Conservation (phyloP, 352 stramenopile genomes). For the Peronospora belbahrii region DNA sequence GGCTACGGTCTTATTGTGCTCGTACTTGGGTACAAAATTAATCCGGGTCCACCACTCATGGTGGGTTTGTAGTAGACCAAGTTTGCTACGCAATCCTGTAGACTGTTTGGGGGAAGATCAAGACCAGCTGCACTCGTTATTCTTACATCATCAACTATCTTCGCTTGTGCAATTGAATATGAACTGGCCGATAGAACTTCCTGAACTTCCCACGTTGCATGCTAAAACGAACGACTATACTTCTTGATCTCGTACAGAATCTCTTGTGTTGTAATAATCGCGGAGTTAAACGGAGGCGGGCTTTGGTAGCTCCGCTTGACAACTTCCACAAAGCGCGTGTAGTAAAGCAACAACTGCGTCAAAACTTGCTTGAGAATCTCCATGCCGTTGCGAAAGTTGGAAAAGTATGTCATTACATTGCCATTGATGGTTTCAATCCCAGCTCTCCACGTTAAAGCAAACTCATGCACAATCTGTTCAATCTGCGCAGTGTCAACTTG, state of each 20-base stretch:
- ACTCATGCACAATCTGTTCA: constrained; percentile 93
- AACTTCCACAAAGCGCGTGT: constrained; percentile 97
- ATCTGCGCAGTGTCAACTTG: constrained; percentile 87
- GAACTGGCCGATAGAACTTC: constrained; percentile 15
- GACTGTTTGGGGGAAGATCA: constrained; percentile 5
- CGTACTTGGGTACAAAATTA: constrained; percentile 74
- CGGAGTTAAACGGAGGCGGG: constrained; percentile 82
- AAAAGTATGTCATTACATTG: constrained; percentile 96
- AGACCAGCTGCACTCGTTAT: constrained; percentile 4
- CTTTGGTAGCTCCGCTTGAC: constrained; percentile 89
- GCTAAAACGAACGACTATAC: constrained; percentile 90
- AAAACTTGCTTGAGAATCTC: constrained; percentile 99
- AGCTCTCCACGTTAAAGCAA: constrained; percentile 92
- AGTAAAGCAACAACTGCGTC: constrained; percentile 97
- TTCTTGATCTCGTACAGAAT: constrained; percentile 98
- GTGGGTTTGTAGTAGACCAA: constrained; percentile 12
- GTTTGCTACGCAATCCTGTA: constrained; percentile 5
- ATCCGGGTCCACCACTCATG: constrained; percentile 35
- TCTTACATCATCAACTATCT: constrained; percentile 8
- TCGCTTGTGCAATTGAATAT: constrained; percentile 10
- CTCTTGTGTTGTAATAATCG: constrained; percentile 92
- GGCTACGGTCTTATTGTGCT: constrained; percentile 78
- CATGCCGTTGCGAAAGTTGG: constrained; percentile 98
- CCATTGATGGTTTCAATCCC: constrained; percentile 97
- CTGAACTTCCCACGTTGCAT: not conserved